A percentile compares a stretch with the other conserved stretches of the same genome.
These are phyloP conservation scores for Oemleria cerasiformis DNA, from an alignment of 306 rosid genomes.

Conservation along the genomic window DNA sequence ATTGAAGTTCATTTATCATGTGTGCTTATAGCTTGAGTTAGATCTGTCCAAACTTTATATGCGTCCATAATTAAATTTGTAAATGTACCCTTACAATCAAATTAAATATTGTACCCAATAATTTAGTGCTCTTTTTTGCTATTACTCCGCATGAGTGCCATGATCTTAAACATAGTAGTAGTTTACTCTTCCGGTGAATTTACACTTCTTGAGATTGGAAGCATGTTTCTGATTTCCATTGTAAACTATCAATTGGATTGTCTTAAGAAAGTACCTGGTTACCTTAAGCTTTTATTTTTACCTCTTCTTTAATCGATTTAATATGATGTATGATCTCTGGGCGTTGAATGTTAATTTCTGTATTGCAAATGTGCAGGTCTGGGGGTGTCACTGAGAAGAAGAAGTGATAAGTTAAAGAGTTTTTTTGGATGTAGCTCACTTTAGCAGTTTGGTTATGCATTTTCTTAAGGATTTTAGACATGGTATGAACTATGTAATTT, in stretches of 20 bases:
- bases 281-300: neutral
- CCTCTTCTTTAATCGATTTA: neutral
- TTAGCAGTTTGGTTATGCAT: neutral
- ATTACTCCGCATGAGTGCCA: no score
- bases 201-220: no score
- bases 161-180: no score
- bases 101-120: no score
- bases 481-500: neutral
- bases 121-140: no score
- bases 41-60: no score
- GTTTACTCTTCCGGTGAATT: neutral
- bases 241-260: neutral
- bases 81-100: neutral
- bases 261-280: neutral
- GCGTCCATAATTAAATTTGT: no score
- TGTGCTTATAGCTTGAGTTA: no score
- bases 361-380: constrained; percentile 4
- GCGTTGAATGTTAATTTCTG: neutral
- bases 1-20: no score
- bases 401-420: neutral
- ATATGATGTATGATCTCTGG: neutral
- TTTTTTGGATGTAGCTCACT: constrained; percentile 2
- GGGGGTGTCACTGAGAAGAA: constrained; percentile 15
- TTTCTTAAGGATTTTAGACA: neutral
- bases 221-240: neutral